A percentile compares a stretch with the other conserved stretches of the same genome.
phyloP scores from a whole-genome alignment of 2,329 filamentous ascomycete species.

The Mycosphaerella sp. region DNA sequence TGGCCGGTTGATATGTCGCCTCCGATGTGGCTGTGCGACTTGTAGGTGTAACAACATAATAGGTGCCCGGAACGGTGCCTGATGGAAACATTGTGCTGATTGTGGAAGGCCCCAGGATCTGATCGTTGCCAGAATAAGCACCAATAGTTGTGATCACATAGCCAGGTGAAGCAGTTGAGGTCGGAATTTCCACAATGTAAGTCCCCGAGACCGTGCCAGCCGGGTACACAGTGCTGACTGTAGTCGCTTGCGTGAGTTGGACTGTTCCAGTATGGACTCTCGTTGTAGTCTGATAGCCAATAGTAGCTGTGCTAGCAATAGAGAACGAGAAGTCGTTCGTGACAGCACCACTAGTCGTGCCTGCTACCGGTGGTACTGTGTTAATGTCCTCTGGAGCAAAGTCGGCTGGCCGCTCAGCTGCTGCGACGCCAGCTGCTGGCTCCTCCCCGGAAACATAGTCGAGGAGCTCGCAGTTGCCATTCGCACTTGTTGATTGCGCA shows the following conservation, averaged over 20 bases:
- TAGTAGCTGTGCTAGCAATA: constrained; percentile 9
- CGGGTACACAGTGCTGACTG: constrained; percentile 11
- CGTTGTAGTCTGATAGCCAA: constrained; percentile 9
- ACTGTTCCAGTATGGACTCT: constrained; percentile 7
- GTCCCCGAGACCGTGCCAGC: constrained; percentile 4
- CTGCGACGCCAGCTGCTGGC: constrained; percentile 2
- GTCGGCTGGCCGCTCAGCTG: constrained; percentile 6
- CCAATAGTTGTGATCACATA: constrained; percentile 5
- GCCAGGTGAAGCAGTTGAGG: not conserved
- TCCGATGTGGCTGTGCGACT: not conserved
- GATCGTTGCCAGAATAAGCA: constrained; percentile 2
- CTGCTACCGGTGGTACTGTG: not conserved
- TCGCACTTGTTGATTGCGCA: not conserved
- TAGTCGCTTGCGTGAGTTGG: constrained; percentile 12
- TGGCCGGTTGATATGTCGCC: not conserved
- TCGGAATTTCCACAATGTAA: constrained; percentile 8
- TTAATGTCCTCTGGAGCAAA: constrained; percentile 4
- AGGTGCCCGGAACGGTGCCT: not conserved
- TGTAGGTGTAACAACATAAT: constrained; percentile 1
- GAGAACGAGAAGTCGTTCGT: not conserved
- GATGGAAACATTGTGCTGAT: constrained; percentile 2
- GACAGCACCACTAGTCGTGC: not conserved
- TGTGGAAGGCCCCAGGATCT: constrained; percentile 1
- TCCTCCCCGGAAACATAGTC: constrained; percentile 3
- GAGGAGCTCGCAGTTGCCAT: constrained; percentile 12